Evolutionary conservation across 2,329 filamentous ascomycete genomes (phyloP).

Genomic region (Monascus ruber): DNA sequence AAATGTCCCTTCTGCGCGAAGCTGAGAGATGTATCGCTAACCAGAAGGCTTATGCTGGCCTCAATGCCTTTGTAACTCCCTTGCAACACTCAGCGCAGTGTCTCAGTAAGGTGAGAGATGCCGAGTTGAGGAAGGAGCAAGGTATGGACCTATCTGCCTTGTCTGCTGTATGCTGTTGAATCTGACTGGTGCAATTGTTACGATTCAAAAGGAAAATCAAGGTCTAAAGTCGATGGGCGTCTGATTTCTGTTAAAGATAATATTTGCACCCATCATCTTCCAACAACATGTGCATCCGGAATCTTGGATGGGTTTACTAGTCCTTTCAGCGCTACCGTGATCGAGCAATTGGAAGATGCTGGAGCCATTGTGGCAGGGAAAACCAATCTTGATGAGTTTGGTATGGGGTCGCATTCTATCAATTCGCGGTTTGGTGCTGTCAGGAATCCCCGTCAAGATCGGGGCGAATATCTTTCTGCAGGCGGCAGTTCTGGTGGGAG

Average conservation of each 20-base stretch:
- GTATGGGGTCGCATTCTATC: slow-evolving; percentile 77
- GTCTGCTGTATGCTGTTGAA: not conserved
- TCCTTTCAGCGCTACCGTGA: slow-evolving; percentile 73
- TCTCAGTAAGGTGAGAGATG: slow-evolving; percentile 25
- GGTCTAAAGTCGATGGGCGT: slow-evolving; percentile 31
- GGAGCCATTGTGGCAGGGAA: slow-evolving; percentile 61
- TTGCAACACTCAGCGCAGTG: slow-evolving; percentile 22
- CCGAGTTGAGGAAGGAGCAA: slow-evolving; percentile 23
- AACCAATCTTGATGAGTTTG: slow-evolving; percentile 91
- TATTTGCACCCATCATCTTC: slow-evolving; percentile 52
- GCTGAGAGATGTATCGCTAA: slow-evolving; percentile 33
- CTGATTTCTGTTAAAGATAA: slow-evolving; percentile 66
- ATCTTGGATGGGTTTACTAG: slow-evolving; percentile 61
- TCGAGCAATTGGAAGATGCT: slow-evolving; percentile 52
- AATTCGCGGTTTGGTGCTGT: slow-evolving; percentile 59
- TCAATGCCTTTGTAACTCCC: slow-evolving; percentile 33
- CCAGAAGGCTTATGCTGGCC: slow-evolving; percentile 20
- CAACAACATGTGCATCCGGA: slow-evolving; percentile 73
- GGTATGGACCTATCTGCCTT: slow-evolving; percentile 12
- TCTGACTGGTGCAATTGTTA: slow-evolving; percentile 1
- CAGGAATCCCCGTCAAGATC: slow-evolving; percentile 35
- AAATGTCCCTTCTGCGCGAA: slow-evolving; percentile 35
- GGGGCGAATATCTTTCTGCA: slow-evolving; percentile 46
- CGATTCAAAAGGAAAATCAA: slow-evolving; percentile 17
- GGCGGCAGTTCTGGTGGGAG: slow-evolving; percentile 92